These are phyloP conservation scores for Stevia rebaudiana DNA, from an alignment of 140 eudicot genomes.

Conservation along the genomic window DNA sequence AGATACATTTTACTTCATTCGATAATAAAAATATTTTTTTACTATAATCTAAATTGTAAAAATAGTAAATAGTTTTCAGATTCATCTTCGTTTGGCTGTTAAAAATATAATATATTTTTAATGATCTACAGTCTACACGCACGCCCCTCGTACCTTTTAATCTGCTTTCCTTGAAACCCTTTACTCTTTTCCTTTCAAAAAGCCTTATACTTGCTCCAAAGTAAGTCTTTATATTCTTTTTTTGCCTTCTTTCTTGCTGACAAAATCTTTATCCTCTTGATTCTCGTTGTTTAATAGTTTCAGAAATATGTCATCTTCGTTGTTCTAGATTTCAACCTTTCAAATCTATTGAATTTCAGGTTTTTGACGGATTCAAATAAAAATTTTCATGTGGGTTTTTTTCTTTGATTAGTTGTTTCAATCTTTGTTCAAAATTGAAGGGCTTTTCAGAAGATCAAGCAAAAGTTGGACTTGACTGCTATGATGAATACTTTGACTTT, in stretches of 20 bases:
- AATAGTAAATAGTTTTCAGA: no score
- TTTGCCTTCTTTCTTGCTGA: constrained; percentile 32
- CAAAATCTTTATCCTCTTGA: constrained; percentile 32
- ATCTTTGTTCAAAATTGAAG: constrained; percentile 21
- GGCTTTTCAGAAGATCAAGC: constrained; percentile 17
- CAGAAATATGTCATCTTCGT: neutral
- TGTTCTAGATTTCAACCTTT: constrained; percentile 1
- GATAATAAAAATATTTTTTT: no score
- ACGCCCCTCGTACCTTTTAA: constrained; percentile 24
- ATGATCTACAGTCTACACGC: constrained; percentile 13
- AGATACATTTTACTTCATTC: no score
- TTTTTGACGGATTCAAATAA: constrained; percentile 20
- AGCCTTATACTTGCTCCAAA: constrained; percentile 28
- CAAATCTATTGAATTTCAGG: neutral
- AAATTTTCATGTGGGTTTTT: neutral
- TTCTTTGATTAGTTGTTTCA: constrained; percentile 4
- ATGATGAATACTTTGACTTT: constrained; percentile 37
- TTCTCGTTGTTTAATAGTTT: constrained; percentile 1
- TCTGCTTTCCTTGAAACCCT: constrained; percentile 27
- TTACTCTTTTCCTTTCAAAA: constrained; percentile 27
- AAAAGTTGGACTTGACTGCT: constrained; percentile 23
- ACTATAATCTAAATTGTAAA: no score
- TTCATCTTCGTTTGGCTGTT: neutral
- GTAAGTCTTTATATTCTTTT: constrained; percentile 33
- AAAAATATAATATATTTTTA: neutral